Base-by-base conservation (phyloP, 148 eudicot species). In the Dysphania ambrosioides region DNA sequence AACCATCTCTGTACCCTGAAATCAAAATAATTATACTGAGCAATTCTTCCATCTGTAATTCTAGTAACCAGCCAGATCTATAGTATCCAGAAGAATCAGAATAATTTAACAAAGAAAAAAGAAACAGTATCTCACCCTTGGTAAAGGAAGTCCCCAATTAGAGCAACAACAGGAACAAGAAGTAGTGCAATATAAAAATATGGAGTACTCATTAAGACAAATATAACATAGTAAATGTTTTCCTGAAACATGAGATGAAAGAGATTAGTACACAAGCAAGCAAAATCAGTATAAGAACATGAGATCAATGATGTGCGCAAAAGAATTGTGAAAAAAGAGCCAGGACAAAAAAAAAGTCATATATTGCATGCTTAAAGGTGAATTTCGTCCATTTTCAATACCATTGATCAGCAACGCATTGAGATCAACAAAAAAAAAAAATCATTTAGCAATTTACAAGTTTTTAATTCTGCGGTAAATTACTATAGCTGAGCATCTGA, bases 1-100 rank as follows among this genome's bases (percentile, higher is more conserved):
- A 90, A 94, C 97, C 98, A 94, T 78, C 98, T 88, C 70, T 91
- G 97, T 60, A 81, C 80, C 88, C 98, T 91, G 91, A 72, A 81
- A 69, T 47, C 30, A 32, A 57, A 58, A 15, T 44, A 24, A 5
- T 16, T 26, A 8, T 10, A 59, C 15, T 31, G 29, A 77, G 49
- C 8, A 6, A 40, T 18, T 13, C 11, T 32, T 42, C 34, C 56
- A 68, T 41, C 44, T 30, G 35, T 0, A 21, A 65, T 31, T 51
- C 21, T 57, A 24, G n/a, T n/a, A 16, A 47, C 21, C 51, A 47
- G 51, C 51, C 51, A 47, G 13, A 47, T 15, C n/a, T n/a, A 47
- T 42, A 9, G 51, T 36, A 59, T 31, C 40, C 49, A 67, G 42
- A 55, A 68, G 10, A 35, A 65, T 42, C 53, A 47, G 6, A 27